Evolutionary conservation across 208 protist species (phyloP).

Genomic region (Acanthamoeba royreba): DNA sequence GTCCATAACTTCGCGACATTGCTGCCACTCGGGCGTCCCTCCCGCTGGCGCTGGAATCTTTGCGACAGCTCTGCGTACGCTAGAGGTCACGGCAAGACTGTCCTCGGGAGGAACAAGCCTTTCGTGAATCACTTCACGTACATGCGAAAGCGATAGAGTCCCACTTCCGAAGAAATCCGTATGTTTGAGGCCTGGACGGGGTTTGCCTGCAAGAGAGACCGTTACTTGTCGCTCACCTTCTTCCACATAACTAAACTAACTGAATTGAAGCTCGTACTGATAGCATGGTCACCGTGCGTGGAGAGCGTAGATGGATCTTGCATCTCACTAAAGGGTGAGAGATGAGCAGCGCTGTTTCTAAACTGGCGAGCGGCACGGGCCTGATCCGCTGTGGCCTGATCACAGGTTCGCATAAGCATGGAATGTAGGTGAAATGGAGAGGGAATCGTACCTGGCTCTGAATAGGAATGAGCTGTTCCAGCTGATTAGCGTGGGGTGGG

Average conservation of each 20-base stretch:
- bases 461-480: slow-evolving; percentile 44
- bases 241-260: too few species aligned
- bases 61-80: not conserved
- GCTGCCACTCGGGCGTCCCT: not conserved
- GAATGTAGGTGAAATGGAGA: too few species aligned
- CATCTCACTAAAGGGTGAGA: not conserved
- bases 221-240: too few species aligned
- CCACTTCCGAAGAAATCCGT: not conserved
- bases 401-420: not conserved
- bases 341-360: not conserved
- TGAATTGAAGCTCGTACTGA: not conserved
- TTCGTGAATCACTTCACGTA: not conserved
- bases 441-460: slow-evolving; percentile 9
- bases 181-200: not conserved
- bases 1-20: not conserved
- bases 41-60: not conserved
- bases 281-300: not conserved
- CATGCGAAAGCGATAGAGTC: not conserved
- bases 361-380: not conserved
- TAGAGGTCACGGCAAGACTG: too few species aligned
- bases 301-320: not conserved
- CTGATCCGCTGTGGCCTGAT: not conserved
- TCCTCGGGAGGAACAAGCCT: not conserved
- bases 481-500: slow-evolving; percentile 22
- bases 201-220: not conserved